Base-by-base conservation (phyloP, 306 rosid species). In the Spatholobus suberectus region DNA sequence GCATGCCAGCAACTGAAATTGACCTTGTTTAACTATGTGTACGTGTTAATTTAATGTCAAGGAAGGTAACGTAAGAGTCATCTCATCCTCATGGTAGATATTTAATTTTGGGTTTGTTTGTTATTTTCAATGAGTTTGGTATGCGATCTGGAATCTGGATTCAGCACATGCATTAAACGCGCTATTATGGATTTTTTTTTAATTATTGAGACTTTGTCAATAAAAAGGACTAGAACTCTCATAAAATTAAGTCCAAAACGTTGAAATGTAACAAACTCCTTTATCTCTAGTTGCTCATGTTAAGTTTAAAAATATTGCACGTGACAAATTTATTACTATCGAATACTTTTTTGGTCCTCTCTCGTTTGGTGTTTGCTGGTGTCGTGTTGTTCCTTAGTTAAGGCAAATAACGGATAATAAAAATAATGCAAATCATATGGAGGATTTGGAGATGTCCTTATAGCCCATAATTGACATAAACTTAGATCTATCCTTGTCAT, bases 111-210 rank as follows among this genome's bases (percentile, higher is more conserved):
- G 40, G 6, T 52, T 12, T 52, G 0, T 72, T 58, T 34, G 11
- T 40, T 40, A 69, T 21, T 69, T 21, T 34, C 81, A 54, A 83
- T 38, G 40, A 38, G 75, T 83, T 83, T 37, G 79, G 82, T 13
- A 49, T 61, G 67, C 7, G 47, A 49, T 78, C 80, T 78, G 62
- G 29, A 78, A 38, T 72, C 67, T 24, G 29, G 59, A 26, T 59
- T 77, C 83, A 71, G 70, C 87, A 78, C 83, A 62, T 83, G 87
- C 80, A 72, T 38, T 72, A 27, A 75, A 75, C 75, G 72, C 80
- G 29, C 11, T 35, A 47, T 57, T 47, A 74, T 46, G n/a, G 17
- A 43, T 18, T 15, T 35, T 37, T 46, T 47, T 75, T 29, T 27
- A 52, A 54, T 55, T 52, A 7, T 5, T 3, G 3, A 73, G 77